phyloP scores from a whole-genome alignment of 805 yeast species.

The Candida xiaguanensis region DNA sequence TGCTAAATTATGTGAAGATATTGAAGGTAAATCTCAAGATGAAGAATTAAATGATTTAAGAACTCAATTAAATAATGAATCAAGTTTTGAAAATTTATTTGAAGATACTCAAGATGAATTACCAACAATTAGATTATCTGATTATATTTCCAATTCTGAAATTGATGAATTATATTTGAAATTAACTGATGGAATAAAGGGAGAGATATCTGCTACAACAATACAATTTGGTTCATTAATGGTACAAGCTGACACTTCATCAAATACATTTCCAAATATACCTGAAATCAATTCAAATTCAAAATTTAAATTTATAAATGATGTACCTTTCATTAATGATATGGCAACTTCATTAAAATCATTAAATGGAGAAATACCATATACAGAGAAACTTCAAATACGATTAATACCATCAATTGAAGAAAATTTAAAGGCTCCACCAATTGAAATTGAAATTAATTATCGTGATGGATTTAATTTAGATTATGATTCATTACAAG shows the following conservation, averaged over 20 bases:
- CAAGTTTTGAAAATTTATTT: background rate
- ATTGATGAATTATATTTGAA: constrained; percentile 20
- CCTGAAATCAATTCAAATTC: constrained; percentile 7
- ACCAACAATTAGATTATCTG: constrained; percentile 5
- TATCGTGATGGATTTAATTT: constrained; percentile 32
- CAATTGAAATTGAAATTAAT: constrained; percentile 55
- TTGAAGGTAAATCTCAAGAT: constrained; percentile 4
- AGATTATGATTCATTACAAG: constrained; percentile 35
- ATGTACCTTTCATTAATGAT: constrained; percentile 30
- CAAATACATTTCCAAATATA: constrained; percentile 8
- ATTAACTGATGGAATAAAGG: constrained; percentile 20
- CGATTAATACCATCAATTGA: constrained; percentile 30
- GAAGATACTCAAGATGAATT: background rate
- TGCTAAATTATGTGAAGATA: constrained; percentile 5
- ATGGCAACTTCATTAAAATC: constrained; percentile 23
- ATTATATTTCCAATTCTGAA: constrained; percentile 11
- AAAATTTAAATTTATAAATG: constrained; percentile 29
- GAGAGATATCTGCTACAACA: constrained; percentile 30
- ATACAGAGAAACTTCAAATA: constrained; percentile 15
- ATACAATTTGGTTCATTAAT: constrained; percentile 39
- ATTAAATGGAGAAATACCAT: background rate
- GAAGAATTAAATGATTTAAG: constrained; percentile 2
- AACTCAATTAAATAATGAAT: constrained; percentile 1
- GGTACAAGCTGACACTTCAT: constrained; percentile 16
- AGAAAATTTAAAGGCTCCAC: constrained; percentile 38